phyloP scores from a whole-genome alignment of 768 basidiomycete species.

The Clavaria fumosa region DNA sequence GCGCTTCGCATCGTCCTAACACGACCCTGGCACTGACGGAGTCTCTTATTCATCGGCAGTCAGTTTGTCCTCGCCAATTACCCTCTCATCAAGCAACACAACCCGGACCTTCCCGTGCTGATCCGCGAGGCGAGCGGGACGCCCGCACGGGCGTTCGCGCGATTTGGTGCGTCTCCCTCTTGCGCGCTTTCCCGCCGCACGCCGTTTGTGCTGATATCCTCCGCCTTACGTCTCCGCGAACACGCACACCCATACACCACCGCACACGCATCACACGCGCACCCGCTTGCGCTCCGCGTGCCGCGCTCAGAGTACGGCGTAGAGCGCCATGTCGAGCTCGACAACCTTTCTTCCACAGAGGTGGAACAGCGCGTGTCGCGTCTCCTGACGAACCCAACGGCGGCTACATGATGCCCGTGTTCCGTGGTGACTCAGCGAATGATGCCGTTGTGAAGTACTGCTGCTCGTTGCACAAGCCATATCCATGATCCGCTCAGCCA shows the following conservation, averaged over 20 bases:
- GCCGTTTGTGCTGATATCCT: background rate
- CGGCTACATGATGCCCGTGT: too few relatives aligned
- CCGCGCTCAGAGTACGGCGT: constrained; percentile 73
- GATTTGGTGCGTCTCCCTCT: constrained; percentile 62
- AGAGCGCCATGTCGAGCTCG: constrained; percentile 69
- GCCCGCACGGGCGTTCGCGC: constrained; percentile 69
- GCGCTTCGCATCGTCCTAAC: too few relatives aligned
- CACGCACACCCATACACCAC: too few relatives aligned
- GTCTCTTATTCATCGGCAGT: constrained; percentile 24
- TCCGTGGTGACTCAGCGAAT: too few relatives aligned
- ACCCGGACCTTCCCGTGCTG: constrained; percentile 74
- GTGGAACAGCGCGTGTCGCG: constrained; percentile 58
- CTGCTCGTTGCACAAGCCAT: too few relatives aligned
- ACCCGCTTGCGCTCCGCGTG: too few relatives aligned
- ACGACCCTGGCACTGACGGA: background rate
- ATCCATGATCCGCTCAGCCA: too few relatives aligned
- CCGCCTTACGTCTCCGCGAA: too few relatives aligned
- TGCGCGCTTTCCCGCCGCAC: too few relatives aligned
- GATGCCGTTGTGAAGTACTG: too few relatives aligned
- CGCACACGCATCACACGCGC: too few relatives aligned
- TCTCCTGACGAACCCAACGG: too few relatives aligned
- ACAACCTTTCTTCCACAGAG: constrained; percentile 55
- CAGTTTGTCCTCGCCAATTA: constrained; percentile 70
- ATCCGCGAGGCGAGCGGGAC: constrained; percentile 70
- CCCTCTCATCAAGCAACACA: constrained; percentile 61